These are phyloP conservation scores for Penicillium sp. DNA, from an alignment of 2,329 filamentous ascomycete species.

Conservation along the genomic window DNA sequence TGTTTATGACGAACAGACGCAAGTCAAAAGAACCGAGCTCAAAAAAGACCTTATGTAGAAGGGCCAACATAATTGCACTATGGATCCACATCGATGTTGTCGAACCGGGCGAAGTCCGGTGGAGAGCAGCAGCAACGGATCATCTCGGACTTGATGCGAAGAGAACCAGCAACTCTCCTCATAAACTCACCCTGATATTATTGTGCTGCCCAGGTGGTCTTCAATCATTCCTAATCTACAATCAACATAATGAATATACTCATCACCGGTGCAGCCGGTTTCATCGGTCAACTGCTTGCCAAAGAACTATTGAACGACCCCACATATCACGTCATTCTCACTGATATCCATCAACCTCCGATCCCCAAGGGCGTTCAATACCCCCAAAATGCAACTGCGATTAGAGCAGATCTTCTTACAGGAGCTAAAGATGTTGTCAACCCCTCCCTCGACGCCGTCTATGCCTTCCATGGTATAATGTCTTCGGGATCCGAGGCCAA, in stretches of 20 bases:
- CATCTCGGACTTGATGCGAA: conserved; percentile 36
- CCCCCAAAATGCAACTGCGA: conserved; percentile 47
- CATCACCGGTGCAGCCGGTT: conserved; percentile 60
- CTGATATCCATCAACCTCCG: conserved; percentile 52
- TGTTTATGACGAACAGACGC: too few species aligned
- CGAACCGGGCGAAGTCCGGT: conserved; percentile 28
- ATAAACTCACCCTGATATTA: conserved; percentile 10
- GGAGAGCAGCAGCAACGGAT: conserved; percentile 18
- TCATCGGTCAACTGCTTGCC: conserved; percentile 58
- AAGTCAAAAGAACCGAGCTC: too few species aligned
- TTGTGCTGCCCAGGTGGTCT: background rate
- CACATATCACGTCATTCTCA: conserved; percentile 48
- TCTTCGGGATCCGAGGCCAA: conserved; percentile 58
- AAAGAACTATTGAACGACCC: conserved; percentile 50
- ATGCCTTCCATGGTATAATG: conserved; percentile 64
- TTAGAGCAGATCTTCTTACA: conserved; percentile 51
- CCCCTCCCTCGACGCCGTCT: conserved; percentile 49
- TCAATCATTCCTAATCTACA: too few species aligned
- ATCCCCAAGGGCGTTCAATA: conserved; percentile 46
- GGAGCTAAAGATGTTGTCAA: conserved; percentile 37
- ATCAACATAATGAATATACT: conserved; percentile 50
- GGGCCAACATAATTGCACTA: conserved; percentile 8
- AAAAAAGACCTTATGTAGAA: background rate
- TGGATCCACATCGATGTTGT: conserved; percentile 11
- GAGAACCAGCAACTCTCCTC: conserved; percentile 17